phyloP scores from a whole-genome alignment of 164 flowering plant genomes.

The Litsea cubeba region DNA sequence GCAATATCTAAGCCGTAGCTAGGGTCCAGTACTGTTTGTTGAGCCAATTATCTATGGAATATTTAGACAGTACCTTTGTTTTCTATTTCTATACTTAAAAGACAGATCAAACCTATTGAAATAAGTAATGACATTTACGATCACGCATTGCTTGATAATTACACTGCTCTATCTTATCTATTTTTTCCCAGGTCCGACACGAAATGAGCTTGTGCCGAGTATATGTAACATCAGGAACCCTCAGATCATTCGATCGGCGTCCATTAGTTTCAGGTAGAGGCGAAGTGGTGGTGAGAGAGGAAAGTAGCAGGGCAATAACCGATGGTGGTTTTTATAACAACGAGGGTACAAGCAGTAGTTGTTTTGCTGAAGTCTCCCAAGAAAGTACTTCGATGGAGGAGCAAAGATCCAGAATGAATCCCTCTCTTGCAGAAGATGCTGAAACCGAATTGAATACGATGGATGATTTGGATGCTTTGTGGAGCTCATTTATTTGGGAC shows the following conservation, averaged over 20 bases:
- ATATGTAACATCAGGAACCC: slow-evolving; percentile 50
- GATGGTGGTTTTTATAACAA: not conserved
- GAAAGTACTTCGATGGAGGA: slow-evolving; percentile 10
- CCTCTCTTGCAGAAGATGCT: not conserved
- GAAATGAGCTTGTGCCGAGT: slow-evolving; percentile 66
- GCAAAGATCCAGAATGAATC: slow-evolving; percentile 13
- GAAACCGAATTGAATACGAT: slow-evolving; percentile 13
- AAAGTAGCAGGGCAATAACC: not conserved
- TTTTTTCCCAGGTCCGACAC: slow-evolving; percentile 39
- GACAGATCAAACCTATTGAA: too few relatives aligned
- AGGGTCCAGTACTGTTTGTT: too few relatives aligned
- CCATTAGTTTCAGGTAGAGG: slow-evolving; percentile 19
- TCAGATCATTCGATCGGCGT: slow-evolving; percentile 68
- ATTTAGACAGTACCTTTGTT: too few relatives aligned
- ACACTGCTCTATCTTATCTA: not conserved
- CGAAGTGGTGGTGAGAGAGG: not conserved
- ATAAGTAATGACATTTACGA: too few relatives aligned
- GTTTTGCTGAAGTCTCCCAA: slow-evolving; percentile 6
- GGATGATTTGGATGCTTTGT: slow-evolving; percentile 13
- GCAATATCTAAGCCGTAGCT: too few relatives aligned
- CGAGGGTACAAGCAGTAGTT: not conserved
- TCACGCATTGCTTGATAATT: not conserved
- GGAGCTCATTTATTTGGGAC: slow-evolving; percentile 16
- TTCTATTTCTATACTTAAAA: too few relatives aligned
- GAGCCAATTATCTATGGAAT: too few relatives aligned